Conservation (phyloP, 2,329 filamentous ascomycete genomes). For the Cordyceps tenuipes region DNA sequence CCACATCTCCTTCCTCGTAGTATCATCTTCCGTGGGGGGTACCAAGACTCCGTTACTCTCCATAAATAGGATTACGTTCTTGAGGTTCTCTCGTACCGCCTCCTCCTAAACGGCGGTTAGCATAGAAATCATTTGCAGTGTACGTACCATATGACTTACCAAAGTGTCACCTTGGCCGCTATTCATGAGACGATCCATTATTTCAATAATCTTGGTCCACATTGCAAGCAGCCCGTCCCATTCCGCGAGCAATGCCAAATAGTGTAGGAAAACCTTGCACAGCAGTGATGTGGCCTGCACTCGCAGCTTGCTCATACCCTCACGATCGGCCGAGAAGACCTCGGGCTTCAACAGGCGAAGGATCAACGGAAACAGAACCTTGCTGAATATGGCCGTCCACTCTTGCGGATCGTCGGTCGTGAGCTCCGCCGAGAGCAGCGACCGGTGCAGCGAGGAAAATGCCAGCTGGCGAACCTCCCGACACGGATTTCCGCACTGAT, state of each 20-base stretch:
- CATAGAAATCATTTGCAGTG: neutral
- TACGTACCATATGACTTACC: constrained; percentile 41
- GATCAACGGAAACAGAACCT: constrained; percentile 90
- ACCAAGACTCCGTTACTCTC: constrained; percentile 78
- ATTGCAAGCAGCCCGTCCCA: constrained; percentile 86
- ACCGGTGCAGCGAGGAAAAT: constrained; percentile 76
- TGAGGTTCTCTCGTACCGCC: constrained; percentile 88
- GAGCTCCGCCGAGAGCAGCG: constrained; percentile 75
- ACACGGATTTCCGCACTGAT: constrained; percentile 89
- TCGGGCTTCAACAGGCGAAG: constrained; percentile 84
- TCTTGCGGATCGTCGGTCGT: constrained; percentile 77
- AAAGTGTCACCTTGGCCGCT: constrained; percentile 85
- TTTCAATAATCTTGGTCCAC: constrained; percentile 85
- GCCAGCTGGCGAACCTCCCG: constrained; percentile 86
- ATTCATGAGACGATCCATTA: constrained; percentile 95
- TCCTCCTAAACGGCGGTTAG: constrained; percentile 58
- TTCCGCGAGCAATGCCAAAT: constrained; percentile 73
- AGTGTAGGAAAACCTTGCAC: constrained; percentile 93
- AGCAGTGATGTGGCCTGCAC: constrained; percentile 85
- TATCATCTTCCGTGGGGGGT: constrained; percentile 52
- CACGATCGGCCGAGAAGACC: constrained; percentile 80
- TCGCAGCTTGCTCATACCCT: constrained; percentile 91
- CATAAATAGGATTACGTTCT: constrained; percentile 96
- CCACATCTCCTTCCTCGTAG: constrained; percentile 49
- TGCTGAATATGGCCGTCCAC: constrained; percentile 91